Percentiles rank a stretch among this genome's conserved stretches.
Evolutionary conservation across 768 basidiomycete genomes (phyloP).

Genomic region (Podaxis sp.): DNA sequence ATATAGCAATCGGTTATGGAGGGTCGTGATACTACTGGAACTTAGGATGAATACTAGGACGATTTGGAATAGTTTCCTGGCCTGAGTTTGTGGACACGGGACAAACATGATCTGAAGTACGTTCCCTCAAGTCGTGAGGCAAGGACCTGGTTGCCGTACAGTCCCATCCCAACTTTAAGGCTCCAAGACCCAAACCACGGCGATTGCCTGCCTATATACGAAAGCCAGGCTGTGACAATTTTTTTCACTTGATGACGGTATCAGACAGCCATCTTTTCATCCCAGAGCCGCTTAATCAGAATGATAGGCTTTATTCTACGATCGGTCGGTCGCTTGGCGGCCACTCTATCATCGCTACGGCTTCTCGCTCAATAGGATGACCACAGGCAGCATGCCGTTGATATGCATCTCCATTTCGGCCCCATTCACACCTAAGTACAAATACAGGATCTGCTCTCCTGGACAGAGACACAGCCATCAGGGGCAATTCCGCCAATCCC

Average conservation of each 20-base stretch:
- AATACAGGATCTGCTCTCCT: too few species aligned
- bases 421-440: not conserved
- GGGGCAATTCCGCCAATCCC: not conserved
- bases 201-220: not conserved
- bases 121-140: too few species aligned
- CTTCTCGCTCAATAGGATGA: not conserved
- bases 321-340: not conserved
- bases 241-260: not conserved
- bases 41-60: too few species aligned
- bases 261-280: not conserved
- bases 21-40: too few species aligned
- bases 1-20: too few species aligned
- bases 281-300: not conserved
- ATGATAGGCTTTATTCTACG: not conserved
- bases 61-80: too few species aligned
- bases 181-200: too few species aligned
- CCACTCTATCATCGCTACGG: not conserved
- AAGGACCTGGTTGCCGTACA: too few species aligned
- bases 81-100: too few species aligned
- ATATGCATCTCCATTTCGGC: constrained; percentile 4
- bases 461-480: not conserved
- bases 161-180: too few species aligned
- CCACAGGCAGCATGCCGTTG: not conserved
- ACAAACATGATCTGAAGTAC: too few species aligned
- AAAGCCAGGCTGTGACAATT: not conserved